Evolutionary conservation across 2,329 filamentous ascomycete species (phyloP), one percentile per base, ranked within the genome.

Genomic region (Sarocladiaceae sp.): DNA sequence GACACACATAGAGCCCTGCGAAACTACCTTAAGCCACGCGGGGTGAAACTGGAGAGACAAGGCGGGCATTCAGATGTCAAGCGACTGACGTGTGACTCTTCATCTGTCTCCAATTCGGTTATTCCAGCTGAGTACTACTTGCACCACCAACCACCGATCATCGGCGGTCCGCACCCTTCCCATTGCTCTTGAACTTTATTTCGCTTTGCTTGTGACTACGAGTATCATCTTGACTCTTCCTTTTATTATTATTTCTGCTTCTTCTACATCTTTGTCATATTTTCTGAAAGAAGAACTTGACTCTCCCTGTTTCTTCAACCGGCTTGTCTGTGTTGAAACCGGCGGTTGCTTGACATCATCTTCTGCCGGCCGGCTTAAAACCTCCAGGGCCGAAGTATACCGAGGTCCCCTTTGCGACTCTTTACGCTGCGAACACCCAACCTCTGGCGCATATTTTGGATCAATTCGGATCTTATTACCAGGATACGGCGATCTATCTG

Each of bases 291-390:
- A 33, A n/a, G 32, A 33, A 9, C 15, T 26, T 24, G 21, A 18
- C 15, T 19, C 21, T 20, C 15, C 21, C 15, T 35, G 15, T 15
- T 20, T 7, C 5, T 35, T 35, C 16, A 19, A 7, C n/a, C n/a
- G n/a, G n/a, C n/a, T 29, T 42, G 18, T 19, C 21, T 19, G 16
- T 15, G 16, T 27, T 42, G 23, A 39, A 15, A 24, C n/a, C n/a
- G n/a, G n/a, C n/a, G n/a, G n/a, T n/a, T n/a, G 34, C 20, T 41
- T 41, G 37, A 41, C 37, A 41, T 41, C 37, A 41, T 41, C n/a
- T n/a, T 29, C 26, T 29, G 26, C 26, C 9, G 13, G 26, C 13
- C 37, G 23, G 9, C 34, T n/a, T 13, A 6, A 6, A 26, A 9
- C 6, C 4, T 9, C 26, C 26, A 19, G 33, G 33, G 37, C 37